Evolutionary conservation across 345 rosid species (phyloP), one percentile per base, ranked within the genome.

Genomic region (Populus tremula): DNA sequence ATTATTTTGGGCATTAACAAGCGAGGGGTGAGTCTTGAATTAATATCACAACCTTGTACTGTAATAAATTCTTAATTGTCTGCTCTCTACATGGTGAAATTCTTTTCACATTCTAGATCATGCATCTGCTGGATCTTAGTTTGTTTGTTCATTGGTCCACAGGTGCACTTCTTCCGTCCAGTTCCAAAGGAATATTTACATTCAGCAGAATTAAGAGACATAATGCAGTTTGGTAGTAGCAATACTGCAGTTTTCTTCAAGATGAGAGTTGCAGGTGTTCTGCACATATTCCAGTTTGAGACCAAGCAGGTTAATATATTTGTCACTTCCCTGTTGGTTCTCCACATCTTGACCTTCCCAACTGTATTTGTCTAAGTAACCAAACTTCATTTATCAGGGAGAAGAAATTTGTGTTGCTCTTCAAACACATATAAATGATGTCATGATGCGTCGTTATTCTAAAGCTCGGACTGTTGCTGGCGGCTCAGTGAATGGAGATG

Each of bases 211-310:
- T 74, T 96, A 72, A 88, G 99, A 84, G 99, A 96, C 84, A 96
- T 96, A 83, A 96, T 96, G 97, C 98, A 93, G 82, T 96, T 96
- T 86, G 99, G 99, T 35, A 96, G 99, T 67, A 96, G 97, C 89
- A 93, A 96, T 78, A 90, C 94, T 77, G 99, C 98, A 78, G 98
- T 96, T 50, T 96, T 93, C 84, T 96, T 93, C 85, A 93, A 93
- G 86, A 96, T 96, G 99, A 88, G 98, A 85, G 99, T 96, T 74
- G 99, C 99, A 61, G 99, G 98, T 75, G 97, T 93, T 81, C 98
- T 96, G 83, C 98, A 96, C 83, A 90, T 93, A 75, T 93, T 96
- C 82, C 98, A 96, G 80, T 96, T 96, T 78, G 99, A 96, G 86
- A 92, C 99, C 21, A 96, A 93, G 86, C 99, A 96, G 99, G 99